Evolutionary conservation across 164 flowering plant species (phyloP), one percentile per base, ranked within the genome.

Genomic region (Nelumbo lutea): DNA sequence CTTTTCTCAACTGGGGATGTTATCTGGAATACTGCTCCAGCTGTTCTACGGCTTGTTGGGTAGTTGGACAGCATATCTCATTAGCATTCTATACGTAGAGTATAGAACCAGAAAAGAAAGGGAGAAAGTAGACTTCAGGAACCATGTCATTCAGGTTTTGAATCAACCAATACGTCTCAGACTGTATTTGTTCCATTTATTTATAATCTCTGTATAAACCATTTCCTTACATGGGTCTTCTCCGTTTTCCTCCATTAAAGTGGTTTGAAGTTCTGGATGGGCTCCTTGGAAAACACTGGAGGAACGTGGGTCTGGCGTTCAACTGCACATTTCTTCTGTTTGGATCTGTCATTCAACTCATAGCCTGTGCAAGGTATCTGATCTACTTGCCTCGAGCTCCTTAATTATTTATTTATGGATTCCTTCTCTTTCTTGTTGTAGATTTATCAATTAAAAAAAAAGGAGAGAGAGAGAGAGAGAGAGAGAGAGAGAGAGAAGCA

Each of bases 251-350:
- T 71, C 15, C 47, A 47, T n/a, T 59, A 56, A 58, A 95, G 99
- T 95, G 99, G 99, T 95, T 95, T 78, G 99, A 95, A 72, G 99
- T 95, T 76, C 90, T 95, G 68, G 99, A 95, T 83, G 98, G 99
- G 62, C 85, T 95, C 0, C 89, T 95, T 56, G 99, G 99, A 55
- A 92, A 87, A 61, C 95, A 92, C 65, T 95, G 99, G 99, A 95
- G 97, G 82, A 90, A 90, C 70, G 96, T 90, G 79, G 99, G 99
- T 11, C 79, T 95, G 84, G 98, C 86, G 13, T 96, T 96, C 73
- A 96, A 96, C 76, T 96, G 99, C 86, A 96, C 99, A 8, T 96
- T 96, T 80, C 97, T 96, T 72, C 78, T 96, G 74, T 96, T 96
- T 84, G 99, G 99, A 83, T 93, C 99, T 70, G 99, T 96, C 57